Base-by-base conservation (phyloP, 176 grass and related monocot genomes). In the Musa beccarii region DNA sequence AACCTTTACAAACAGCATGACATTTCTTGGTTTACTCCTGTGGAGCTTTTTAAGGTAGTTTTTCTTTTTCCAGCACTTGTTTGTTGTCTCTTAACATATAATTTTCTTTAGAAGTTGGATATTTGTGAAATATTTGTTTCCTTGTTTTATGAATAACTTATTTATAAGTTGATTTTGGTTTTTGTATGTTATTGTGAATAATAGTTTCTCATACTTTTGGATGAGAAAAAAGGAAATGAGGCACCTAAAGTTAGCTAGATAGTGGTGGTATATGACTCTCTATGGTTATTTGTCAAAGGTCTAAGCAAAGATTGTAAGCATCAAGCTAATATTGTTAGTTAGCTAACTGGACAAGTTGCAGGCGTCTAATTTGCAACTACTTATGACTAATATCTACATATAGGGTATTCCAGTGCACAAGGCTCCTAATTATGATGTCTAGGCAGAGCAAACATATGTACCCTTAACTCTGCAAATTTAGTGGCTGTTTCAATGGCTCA, bases 1-100 rank as follows among this genome's bases (percentile, higher is more conserved):
- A 91, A 86, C 49, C 83, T 93, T 49, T 93, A 98, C 62, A 98
- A 98, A 80, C 88, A 89, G 73, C 90, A 93, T 76, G 88, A 93
- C 69, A 93, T 93, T 72, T 79, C 95, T 79, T 98, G 95, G 90
- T 98, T 93, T 63, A 98, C 95, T 84, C 95, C 90, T 43, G 90
- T 98, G 51, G 90, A 98, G 50, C 90, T 98, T 54, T 98, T 93
- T 54, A 98, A 91, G 90, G 95, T 93, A 78, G 55, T 55, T 23
- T 25, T 23, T 0, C 3, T n/a, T 54, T 56, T 55, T 24, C 23
- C 11, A 55, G 4, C 14, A 26, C 11, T 17, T 24, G 14, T 17
- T 61, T 6, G 72, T 15, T 74, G 10, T 54, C 29, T 29, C 28
- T 13, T 34, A 24, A 29, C 5, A 15, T 4, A 49, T 43, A 68